Evolutionary conservation across 1,139 yeast species (phyloP), one percentile per base, ranked within the genome.

Genomic region (Suhomyces coccinellae): DNA sequence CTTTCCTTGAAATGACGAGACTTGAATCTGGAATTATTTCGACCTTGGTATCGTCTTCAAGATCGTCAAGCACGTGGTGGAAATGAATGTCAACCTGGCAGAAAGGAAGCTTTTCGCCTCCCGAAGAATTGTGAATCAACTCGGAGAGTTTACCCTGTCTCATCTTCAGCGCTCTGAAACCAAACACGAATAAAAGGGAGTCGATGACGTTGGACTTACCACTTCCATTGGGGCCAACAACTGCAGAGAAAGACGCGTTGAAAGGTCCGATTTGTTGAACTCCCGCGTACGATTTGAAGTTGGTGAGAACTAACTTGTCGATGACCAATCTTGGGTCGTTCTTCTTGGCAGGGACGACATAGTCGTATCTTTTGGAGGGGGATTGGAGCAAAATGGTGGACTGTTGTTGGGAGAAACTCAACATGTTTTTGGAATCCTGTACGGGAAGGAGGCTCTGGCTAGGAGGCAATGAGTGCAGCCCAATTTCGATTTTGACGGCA

Each of bases 171-270:
- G 99, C 99, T 51, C 99, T 75, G 65, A 95, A 95, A 0, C 99
- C 99, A 69, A 95, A 95, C 3, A 95, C 99, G 65, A 95, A 95
- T 48, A 95, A 73, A 79, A 95, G 79, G 2, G 98, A 87, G 62
- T 95, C 99, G 52, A 95, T 95, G 33, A 95, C 99, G 61, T 95
- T 95, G 11, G 98, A 91, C 65, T 93, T 93, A 8, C 99, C 99
- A 33, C 96, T 87, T 27, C 99, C 99, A 63, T 95, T 95, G 4
- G 99, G 99, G 0, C 99, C 99, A n/a, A 95, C 98, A 9, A 95
- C 96, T 0, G 99, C 97, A 8, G 97, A 88, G 61, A 95, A 95
- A 2, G 96, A 88, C 36, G 90, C 71, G 61, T 93, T 87, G 64
- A 95, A 95, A 0, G 99, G 99, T 0, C 99, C 99, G 48, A 95